Evolutionary conservation across 352 stramenopile species (phyloP).

Genomic region (Salisapilia sapeloensis): DNA sequence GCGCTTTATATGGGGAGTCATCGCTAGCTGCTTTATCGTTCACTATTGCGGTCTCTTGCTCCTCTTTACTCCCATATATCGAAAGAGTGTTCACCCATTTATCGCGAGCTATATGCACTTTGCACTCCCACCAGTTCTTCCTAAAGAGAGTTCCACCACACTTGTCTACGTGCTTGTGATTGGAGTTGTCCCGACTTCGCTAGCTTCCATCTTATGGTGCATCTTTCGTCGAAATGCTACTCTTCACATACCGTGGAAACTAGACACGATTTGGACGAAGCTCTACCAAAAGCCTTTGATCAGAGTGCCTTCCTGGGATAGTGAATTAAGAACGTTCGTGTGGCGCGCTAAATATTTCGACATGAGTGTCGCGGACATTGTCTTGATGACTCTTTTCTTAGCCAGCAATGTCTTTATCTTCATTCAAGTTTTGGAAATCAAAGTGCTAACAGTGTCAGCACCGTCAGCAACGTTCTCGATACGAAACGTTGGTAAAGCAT

Average conservation of each 20-base stretch:
- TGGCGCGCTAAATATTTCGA: too few species aligned
- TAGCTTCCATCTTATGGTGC: constrained; percentile 6
- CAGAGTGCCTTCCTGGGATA: neutral
- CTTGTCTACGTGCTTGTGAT: constrained; percentile 10
- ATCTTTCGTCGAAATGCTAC: constrained; percentile 1
- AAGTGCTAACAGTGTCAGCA: constrained; percentile 2
- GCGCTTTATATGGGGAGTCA: too few species aligned
- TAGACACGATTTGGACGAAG: neutral
- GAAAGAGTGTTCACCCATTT: constrained; percentile 4
- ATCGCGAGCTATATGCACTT: constrained; percentile 6
- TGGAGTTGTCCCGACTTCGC: constrained; percentile 3
- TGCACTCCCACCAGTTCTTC: constrained; percentile 3
- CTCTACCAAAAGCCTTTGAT: constrained; percentile 9
- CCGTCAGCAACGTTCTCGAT: constrained; percentile 3
- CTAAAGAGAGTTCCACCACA: constrained; percentile 6
- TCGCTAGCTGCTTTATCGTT: constrained; percentile 4
- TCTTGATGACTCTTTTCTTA: constrained; percentile 7
- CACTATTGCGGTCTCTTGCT: constrained; percentile 6
- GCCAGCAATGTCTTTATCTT: constrained; percentile 7
- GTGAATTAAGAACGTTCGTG: too few species aligned
- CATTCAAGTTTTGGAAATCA: constrained; percentile 3
- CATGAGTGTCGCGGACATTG: constrained; percentile 6
- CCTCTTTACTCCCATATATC: constrained; percentile 9
- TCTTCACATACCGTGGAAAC: constrained; percentile 1
- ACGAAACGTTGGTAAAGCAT: constrained; percentile 6